Percentiles rank a stretch among this genome's conserved stretches.
Conservation (phyloP, 352 stramenopile genomes). For the Phytophthora fragariae region DNA sequence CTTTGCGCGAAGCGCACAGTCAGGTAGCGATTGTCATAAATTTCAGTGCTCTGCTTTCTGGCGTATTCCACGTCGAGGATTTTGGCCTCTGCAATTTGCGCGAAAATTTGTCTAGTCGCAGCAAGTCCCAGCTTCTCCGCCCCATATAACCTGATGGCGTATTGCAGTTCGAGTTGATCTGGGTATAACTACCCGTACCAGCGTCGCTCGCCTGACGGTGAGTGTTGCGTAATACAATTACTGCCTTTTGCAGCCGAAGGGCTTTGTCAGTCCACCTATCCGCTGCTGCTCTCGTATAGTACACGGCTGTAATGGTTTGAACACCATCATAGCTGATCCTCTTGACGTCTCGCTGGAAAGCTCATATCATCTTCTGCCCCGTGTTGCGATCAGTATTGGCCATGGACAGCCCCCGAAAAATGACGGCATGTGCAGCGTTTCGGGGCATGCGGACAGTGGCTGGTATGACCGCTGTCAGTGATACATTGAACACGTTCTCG, state of each 20-base stretch:
- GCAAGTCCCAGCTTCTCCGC: too few species aligned
- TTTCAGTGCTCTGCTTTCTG: too few species aligned
- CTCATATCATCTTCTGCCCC: background rate
- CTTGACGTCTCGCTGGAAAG: background rate
- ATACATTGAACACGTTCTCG: background rate
- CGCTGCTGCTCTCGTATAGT: background rate
- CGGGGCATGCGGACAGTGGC: background rate
- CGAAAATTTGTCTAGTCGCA: too few species aligned
- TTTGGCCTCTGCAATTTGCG: too few species aligned
- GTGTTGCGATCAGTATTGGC: background rate
- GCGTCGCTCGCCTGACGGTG: background rate
- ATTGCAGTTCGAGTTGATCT: too few species aligned
- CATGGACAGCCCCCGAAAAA: background rate
- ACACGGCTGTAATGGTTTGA: background rate
- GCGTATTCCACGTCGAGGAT: too few species aligned
- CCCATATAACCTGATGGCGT: too few species aligned
- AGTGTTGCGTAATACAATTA: background rate
- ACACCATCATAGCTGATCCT: background rate
- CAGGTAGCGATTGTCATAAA: too few species aligned
- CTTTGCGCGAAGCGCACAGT: too few species aligned
- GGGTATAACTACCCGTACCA: too few species aligned
- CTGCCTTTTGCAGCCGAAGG: background rate
- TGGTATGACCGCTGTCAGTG: background rate
- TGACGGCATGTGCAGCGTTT: background rate
- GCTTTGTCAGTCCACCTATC: background rate